Evolutionary conservation across 139 green algal species (phyloP).

Genomic region (Monoraphidium neglectum): DNA sequence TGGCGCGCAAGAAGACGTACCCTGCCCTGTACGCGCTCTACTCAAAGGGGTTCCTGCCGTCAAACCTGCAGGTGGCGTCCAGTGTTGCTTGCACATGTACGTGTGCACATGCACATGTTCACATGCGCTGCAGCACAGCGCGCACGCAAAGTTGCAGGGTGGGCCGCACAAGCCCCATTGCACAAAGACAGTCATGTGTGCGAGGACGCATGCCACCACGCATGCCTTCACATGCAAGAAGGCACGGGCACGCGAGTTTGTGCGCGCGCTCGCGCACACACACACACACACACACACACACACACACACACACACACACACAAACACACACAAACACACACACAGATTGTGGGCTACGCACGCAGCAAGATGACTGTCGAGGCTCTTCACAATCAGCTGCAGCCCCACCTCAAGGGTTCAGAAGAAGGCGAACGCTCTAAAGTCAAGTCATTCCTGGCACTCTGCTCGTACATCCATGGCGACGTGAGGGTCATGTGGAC

Average conservation of each 20-base stretch:
- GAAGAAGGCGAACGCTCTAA: constrained; percentile 10
- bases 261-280: no score
- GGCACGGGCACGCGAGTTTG: no score
- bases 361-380: constrained; percentile 64
- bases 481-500: constrained; percentile 27
- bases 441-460: constrained; percentile 68
- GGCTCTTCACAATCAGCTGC: constrained; percentile 67
- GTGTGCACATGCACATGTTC: neutral
- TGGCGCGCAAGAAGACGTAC: constrained; percentile 93
- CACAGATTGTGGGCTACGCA: constrained; percentile 85
- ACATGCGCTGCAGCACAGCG: neutral
- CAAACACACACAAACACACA: no score
- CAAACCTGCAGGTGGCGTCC: neutral
- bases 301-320: no score
- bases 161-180: neutral
- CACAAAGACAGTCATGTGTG: no score
- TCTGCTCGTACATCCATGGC: constrained; percentile 66
- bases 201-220: no score
- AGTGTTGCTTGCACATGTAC: neutral
- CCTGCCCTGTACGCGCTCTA: constrained; percentile 82
- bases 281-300: no score
- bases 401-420: constrained; percentile 47
- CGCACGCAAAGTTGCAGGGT: neutral
- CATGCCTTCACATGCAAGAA: no score
- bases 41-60: constrained; percentile 62